These are phyloP conservation scores for Lagenaria siceraria DNA, from an alignment of 306 rosid genomes.

Conservation along the genomic window DNA sequence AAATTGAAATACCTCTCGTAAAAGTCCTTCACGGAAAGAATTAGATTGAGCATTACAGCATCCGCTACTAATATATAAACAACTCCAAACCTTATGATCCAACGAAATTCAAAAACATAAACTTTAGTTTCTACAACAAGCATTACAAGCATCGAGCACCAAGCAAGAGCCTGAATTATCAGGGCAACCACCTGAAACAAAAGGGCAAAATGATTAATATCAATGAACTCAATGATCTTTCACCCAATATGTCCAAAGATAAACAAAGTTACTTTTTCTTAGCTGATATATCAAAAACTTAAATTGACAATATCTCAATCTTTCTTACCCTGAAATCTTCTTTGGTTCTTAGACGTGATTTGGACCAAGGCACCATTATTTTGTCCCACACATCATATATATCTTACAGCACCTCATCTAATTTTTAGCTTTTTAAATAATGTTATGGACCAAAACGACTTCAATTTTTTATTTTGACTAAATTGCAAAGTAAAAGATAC, in stretches of 20 bases:
- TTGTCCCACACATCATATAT: background rate
- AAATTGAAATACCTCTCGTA: conserved; percentile 45
- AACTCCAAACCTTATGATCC: conserved; percentile 80
- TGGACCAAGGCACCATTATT: background rate
- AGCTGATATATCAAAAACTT: background rate
- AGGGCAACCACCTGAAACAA: conserved; percentile 48
- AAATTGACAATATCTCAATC: background rate
- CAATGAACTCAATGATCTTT: background rate
- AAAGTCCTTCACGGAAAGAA: conserved; percentile 51
- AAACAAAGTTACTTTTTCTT: background rate
- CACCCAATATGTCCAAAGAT: background rate
- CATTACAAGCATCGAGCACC: conserved; percentile 82
- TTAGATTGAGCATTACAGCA: conserved; percentile 64
- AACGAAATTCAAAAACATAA: conserved; percentile 64
- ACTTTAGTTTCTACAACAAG: conserved; percentile 57
- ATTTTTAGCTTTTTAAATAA: background rate
- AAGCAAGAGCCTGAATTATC: conserved; percentile 51
- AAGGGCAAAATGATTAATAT: background rate
- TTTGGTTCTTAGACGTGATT: background rate
- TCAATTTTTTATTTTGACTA: background rate
- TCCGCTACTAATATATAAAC: conserved; percentile 62
- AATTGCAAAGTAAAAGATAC: background rate
- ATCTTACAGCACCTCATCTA: background rate
- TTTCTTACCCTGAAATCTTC: background rate
- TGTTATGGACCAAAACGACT: background rate